Evolutionary conservation across 139 green algal species (phyloP).

Genomic region (Chlorella vulgaris): DNA sequence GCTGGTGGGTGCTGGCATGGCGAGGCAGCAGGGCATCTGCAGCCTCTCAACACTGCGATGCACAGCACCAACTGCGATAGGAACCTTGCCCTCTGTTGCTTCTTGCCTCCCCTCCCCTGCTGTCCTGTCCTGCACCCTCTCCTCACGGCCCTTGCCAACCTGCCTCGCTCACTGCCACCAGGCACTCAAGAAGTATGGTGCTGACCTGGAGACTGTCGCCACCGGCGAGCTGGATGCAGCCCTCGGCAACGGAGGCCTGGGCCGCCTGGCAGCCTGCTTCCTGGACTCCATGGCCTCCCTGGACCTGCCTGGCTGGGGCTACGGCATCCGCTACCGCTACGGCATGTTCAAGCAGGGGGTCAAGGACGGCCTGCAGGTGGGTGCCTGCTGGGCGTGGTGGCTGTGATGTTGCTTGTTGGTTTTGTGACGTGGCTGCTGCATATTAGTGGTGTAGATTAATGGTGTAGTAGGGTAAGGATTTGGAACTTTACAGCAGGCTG

Average conservation of each 20-base stretch:
- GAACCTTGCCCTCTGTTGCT: neutral
- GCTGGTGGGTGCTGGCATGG: too few relatives aligned
- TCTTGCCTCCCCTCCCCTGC: neutral
- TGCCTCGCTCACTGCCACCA: neutral
- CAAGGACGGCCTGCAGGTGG: slow-evolving; percentile 28
- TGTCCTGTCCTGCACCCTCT: neutral
- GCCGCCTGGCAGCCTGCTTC: slow-evolving; percentile 97
- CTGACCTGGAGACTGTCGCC: slow-evolving; percentile 42
- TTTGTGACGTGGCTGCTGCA: neutral
- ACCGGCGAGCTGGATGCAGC: slow-evolving; percentile 83
- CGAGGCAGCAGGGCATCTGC: too few relatives aligned
- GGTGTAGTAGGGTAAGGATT: too few relatives aligned
- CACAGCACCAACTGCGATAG: too few relatives aligned
- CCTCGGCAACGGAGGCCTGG: slow-evolving; percentile 98
- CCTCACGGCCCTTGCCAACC: neutral
- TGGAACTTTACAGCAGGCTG: too few relatives aligned
- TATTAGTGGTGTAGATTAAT: too few relatives aligned
- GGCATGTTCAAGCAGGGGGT: slow-evolving; percentile 95
- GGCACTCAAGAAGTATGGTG: slow-evolving; percentile 47
- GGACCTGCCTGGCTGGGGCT: slow-evolving; percentile 95
- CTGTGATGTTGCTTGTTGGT: neutral
- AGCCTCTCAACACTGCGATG: too few relatives aligned
- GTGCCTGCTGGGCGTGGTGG: neutral
- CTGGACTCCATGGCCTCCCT: slow-evolving; percentile 98
- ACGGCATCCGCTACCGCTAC: slow-evolving; percentile 99